These are phyloP conservation scores for Quillaja saponaria DNA, from an alignment of 306 rosid genomes.

Conservation along the genomic window DNA sequence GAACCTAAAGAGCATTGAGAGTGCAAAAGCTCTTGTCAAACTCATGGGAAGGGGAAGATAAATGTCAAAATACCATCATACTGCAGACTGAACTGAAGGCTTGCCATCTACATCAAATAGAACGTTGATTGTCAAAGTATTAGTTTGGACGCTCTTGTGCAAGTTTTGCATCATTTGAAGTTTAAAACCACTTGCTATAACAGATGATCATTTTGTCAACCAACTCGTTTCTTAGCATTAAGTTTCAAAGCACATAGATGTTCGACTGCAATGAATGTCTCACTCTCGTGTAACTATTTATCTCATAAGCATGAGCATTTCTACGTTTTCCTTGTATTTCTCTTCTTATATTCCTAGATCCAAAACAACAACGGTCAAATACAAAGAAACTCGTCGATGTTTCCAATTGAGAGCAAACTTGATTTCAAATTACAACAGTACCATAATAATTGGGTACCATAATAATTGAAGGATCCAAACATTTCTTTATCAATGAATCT, in stretches of 20 bases:
- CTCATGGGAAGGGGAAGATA: no score
- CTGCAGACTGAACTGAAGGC: no score
- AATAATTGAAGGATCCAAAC: no score
- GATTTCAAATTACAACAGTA: neutral
- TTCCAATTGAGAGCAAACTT: neutral
- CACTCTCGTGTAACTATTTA: neutral
- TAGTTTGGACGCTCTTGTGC: neutral
- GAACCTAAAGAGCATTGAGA: neutral
- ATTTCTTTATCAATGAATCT: neutral
- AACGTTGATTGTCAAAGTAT: neutral
- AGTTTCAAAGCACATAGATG: no score
- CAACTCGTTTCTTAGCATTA: no score
- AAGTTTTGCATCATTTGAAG: no score
- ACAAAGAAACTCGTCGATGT: neutral
- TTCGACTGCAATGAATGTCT: no score
- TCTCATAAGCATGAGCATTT: neutral
- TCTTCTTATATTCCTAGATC: neutral
- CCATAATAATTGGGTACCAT: neutral
- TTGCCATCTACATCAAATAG: no score
- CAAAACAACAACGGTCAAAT: neutral
- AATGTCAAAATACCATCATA: no score
- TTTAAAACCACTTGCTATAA: neutral
- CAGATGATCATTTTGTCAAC: neutral
- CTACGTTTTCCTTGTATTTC: neutral
- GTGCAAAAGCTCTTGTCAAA: no score